These are phyloP conservation scores for Phytopythium montanum DNA, from an alignment of 352 stramenopile genomes.

Conservation along the genomic window DNA sequence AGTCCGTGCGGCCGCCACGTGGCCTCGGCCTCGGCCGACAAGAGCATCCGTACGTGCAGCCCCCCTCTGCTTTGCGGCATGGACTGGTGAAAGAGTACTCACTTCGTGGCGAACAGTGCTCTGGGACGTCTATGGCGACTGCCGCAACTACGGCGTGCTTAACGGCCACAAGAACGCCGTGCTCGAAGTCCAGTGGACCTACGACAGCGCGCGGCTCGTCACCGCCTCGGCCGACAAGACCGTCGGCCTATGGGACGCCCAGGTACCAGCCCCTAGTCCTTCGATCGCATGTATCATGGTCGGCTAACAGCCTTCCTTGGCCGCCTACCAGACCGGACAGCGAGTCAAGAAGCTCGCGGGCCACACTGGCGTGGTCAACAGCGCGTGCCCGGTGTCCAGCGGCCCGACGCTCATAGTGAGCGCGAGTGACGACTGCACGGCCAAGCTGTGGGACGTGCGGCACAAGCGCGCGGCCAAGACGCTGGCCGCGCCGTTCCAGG, in stretches of 20 bases:
- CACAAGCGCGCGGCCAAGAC: conserved; percentile 74
- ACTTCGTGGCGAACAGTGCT: no score
- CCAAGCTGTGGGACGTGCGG: conserved; percentile 89
- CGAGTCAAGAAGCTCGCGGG: conserved; percentile 84
- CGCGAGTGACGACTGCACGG: conserved; percentile 89
- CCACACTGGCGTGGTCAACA: conserved; percentile 90
- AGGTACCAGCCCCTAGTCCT: conserved; percentile 15
- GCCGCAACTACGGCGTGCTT: conserved; percentile 93
- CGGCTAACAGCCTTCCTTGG: conserved; percentile 6
- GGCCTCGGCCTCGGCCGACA: conserved; percentile 71
- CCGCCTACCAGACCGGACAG: conserved; percentile 52
- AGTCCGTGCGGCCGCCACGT: conserved; percentile 65
- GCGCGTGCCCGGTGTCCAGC: conserved; percentile 82
- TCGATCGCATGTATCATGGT: no score
- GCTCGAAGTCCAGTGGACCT: conserved; percentile 91
- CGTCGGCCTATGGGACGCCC: conserved; percentile 80
- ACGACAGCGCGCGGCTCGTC: conserved; percentile 83
- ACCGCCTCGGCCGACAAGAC: conserved; percentile 93
- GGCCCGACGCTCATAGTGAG: conserved; percentile 82
- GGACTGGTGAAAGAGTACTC: no score
- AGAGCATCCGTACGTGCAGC: conserved; percentile 43
- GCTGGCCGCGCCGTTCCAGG: conserved; percentile 86
- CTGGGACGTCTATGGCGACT: conserved; percentile 90
- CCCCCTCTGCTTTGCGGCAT: no score
- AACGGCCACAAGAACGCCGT: conserved; percentile 95